These are phyloP conservation scores for Pouteria campechiana DNA, from an alignment of 179 eudicot genomes.

Conservation along the genomic window DNA sequence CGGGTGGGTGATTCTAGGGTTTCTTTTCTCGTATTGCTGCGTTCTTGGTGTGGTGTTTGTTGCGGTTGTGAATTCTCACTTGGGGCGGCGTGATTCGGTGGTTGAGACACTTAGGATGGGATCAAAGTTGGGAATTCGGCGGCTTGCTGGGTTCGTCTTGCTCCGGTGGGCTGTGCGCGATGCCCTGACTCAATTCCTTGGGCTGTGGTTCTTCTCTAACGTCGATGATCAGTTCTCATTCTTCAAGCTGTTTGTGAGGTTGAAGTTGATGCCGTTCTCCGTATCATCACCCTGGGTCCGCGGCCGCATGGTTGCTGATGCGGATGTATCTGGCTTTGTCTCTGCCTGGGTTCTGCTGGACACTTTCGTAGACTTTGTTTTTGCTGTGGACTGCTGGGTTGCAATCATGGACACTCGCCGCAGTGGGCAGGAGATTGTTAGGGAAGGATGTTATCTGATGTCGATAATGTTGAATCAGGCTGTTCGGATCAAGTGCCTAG, in stretches of 20 bases:
- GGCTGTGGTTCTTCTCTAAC: slow-evolving; percentile 78
- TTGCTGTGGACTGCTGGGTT: slow-evolving; percentile 85
- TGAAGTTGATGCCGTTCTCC: slow-evolving; percentile 94
- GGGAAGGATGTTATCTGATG: slow-evolving; percentile 76
- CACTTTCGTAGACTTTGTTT: slow-evolving; percentile 54
- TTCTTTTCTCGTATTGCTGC: slow-evolving; percentile 80
- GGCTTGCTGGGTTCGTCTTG: slow-evolving; percentile 68
- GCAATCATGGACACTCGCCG: slow-evolving; percentile 68
- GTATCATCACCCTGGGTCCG: slow-evolving; percentile 54
- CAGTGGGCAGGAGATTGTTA: slow-evolving; percentile 83
- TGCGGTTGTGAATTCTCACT: slow-evolving; percentile 49
- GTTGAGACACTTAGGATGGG: slow-evolving; percentile 50
- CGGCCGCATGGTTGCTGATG: slow-evolving; percentile 66
- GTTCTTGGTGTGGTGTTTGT: slow-evolving; percentile 59
- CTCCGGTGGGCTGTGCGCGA: slow-evolving; percentile 96
- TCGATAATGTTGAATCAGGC: slow-evolving; percentile 63
- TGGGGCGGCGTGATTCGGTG: slow-evolving; percentile 37
- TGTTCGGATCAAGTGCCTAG: slow-evolving; percentile 60
- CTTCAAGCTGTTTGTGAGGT: slow-evolving; percentile 78
- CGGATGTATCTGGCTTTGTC: slow-evolving; percentile 73
- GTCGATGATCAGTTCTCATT: slow-evolving; percentile 81
- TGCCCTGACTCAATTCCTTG: slow-evolving; percentile 74
- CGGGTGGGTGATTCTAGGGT: slow-evolving; percentile 77
- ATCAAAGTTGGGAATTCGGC: slow-evolving; percentile 56
- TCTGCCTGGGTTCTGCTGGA: slow-evolving; percentile 68